Conservation (phyloP, 2,329 filamentous ascomycete genomes). For the Coniochaeta sp. region DNA sequence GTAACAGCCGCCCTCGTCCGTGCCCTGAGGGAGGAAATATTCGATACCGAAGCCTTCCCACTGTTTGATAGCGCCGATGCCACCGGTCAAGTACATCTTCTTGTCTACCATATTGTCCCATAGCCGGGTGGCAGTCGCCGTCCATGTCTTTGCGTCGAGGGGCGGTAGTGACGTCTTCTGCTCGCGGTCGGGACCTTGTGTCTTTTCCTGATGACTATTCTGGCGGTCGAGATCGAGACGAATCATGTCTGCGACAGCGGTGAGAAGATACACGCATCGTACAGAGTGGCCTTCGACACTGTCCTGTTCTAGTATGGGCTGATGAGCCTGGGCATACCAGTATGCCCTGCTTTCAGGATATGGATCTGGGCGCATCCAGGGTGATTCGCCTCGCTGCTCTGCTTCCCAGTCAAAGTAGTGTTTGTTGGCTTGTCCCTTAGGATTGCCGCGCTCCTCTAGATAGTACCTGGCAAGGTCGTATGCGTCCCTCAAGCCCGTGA, state of each 20-base stretch:
- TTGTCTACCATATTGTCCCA: slow-evolving; percentile 55
- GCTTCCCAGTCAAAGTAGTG: slow-evolving; percentile 50
- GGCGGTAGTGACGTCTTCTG: background rate
- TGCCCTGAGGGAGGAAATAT: slow-evolving; percentile 50
- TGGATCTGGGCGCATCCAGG: slow-evolving; percentile 36
- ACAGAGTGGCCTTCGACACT: slow-evolving; percentile 53
- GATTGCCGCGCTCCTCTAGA: slow-evolving; percentile 49
- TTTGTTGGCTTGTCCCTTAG: slow-evolving; percentile 35
- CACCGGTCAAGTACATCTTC: slow-evolving; percentile 58
- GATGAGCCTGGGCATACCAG: slow-evolving; percentile 51
- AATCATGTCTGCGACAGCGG: slow-evolving; percentile 48
- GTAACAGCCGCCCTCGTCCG: slow-evolving; percentile 56
- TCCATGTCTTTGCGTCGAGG: slow-evolving; percentile 18
- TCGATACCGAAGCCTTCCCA: slow-evolving; percentile 55
- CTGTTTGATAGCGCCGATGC: slow-evolving; percentile 49
- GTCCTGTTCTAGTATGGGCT: slow-evolving; percentile 44
- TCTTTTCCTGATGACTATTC: slow-evolving; percentile 9
- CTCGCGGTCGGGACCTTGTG: background rate
- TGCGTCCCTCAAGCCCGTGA: slow-evolving; percentile 25
- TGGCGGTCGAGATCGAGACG: slow-evolving; percentile 24
- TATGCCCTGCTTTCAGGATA: slow-evolving; percentile 31
- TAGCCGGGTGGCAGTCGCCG: slow-evolving; percentile 34
- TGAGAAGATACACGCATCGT: slow-evolving; percentile 53
- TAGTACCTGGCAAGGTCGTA: slow-evolving; percentile 48
- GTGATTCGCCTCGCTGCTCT: slow-evolving; percentile 38